Evolutionary conservation across 2,329 filamentous ascomycete genomes (phyloP).

Genomic region (Pestalotiopsis sp.): DNA sequence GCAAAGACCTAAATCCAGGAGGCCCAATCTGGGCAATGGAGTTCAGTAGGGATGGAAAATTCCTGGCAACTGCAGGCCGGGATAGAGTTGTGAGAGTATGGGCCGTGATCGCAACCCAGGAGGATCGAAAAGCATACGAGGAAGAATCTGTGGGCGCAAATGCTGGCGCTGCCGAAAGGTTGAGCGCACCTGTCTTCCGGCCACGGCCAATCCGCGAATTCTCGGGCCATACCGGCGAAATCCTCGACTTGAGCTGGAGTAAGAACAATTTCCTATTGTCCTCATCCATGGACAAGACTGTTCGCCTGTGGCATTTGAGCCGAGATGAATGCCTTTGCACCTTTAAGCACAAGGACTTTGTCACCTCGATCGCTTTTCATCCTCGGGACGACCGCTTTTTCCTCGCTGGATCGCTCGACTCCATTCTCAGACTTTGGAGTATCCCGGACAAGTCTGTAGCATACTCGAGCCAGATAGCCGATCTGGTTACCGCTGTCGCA

Average conservation of each 20-base stretch:
- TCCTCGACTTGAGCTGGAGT: slow-evolving; percentile 95
- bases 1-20: slow-evolving; percentile 44
- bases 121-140: slow-evolving; percentile 77
- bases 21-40: slow-evolving; percentile 89
- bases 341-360: slow-evolving; percentile 93
- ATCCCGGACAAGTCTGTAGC: slow-evolving; percentile 96
- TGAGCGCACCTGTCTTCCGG: slow-evolving; percentile 90
- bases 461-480: slow-evolving; percentile 74
- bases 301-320: slow-evolving; percentile 89
- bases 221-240: slow-evolving; percentile 79
- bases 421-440: slow-evolving; percentile 88
- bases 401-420: slow-evolving; percentile 88
- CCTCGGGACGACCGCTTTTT: slow-evolving; percentile 96
- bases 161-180: slow-evolving; percentile 58
- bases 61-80: slow-evolving; percentile 88
- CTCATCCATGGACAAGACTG: slow-evolving; percentile 97
- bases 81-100: slow-evolving; percentile 86
- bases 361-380: slow-evolving; percentile 93
- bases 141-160: slow-evolving; percentile 59
- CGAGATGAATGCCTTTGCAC: slow-evolving; percentile 85
- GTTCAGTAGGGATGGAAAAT: slow-evolving; percentile 90
- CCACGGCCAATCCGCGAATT: slow-evolving; percentile 80
- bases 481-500: slow-evolving; percentile 91
- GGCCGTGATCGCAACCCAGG: slow-evolving; percentile 80
- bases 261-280: slow-evolving; percentile 98